A percentile compares a stretch with the other conserved stretches of the same genome.
Evolutionary conservation across 2,329 filamentous ascomycete species (phyloP).

Genomic region (Lachnellula willkommii): DNA sequence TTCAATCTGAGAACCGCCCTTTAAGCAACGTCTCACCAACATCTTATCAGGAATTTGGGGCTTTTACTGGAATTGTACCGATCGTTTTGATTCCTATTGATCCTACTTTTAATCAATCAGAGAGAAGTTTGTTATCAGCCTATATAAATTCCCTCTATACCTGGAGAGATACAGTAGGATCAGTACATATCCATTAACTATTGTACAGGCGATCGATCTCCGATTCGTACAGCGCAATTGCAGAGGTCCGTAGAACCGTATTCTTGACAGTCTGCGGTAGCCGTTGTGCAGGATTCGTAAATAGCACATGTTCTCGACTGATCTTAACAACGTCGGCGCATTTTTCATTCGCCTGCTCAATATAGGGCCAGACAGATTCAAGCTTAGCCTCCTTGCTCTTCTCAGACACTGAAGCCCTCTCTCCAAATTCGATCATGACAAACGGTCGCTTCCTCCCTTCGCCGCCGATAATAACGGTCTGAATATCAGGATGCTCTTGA

Average conservation of each 20-base stretch:
- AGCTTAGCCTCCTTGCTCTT: not conserved
- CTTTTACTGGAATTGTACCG: too few species aligned
- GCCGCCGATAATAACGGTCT: not conserved
- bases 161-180: too few species aligned
- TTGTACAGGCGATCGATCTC: conserved; percentile 32
- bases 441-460: not conserved
- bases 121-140: too few species aligned
- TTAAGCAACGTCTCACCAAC: too few species aligned
- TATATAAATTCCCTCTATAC: too few species aligned
- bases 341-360: conserved; percentile 27
- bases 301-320: conserved; percentile 23
- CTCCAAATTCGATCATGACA: not conserved
- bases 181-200: not conserved
- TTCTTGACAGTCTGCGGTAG: conserved; percentile 33
- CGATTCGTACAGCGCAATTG: conserved; percentile 25
- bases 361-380: conserved; percentile 10
- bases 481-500: not conserved
- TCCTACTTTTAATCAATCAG: too few species aligned
- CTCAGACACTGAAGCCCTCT: not conserved
- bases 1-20: too few species aligned
- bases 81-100: too few species aligned
- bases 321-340: conserved; percentile 28
- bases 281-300: conserved; percentile 30
- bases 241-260: conserved; percentile 29
- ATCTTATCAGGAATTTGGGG: too few species aligned